Evolutionary conservation across 257 asterid species (phyloP).

Genomic region (Fraxinus pennsylvanica): DNA sequence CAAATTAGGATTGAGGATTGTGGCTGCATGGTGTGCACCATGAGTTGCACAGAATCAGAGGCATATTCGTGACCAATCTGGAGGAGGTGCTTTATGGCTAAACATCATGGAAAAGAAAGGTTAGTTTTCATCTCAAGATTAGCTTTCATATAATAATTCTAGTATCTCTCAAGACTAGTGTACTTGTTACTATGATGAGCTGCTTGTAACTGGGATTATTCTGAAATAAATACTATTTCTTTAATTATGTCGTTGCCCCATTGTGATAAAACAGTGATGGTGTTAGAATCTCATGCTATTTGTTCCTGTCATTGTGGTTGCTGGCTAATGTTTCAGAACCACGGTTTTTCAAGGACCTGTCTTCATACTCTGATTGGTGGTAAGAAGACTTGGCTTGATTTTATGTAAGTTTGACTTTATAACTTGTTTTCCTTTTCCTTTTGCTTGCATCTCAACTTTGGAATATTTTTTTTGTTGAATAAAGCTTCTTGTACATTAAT

Average conservation of each 20-base stretch:
- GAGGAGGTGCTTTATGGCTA: conserved; percentile 1
- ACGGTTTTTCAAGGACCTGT: conserved; percentile 37
- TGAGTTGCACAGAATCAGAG: conserved; percentile 28
- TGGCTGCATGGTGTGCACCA: conserved; percentile 18
- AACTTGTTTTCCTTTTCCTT: conserved; percentile 38
- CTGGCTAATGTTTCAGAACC: conserved; percentile 32
- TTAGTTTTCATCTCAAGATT: conserved; percentile 25
- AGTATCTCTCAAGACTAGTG: conserved; percentile 33
- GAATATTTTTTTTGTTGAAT: conserved; percentile 37
- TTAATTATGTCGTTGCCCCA: conserved; percentile 29
- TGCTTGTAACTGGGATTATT: conserved; percentile 38
- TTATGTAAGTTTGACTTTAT: conserved; percentile 38
- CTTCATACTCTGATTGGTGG: conserved; percentile 38
- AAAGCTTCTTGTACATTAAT: no score
- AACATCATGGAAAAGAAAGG: conserved; percentile 1
- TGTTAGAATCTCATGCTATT: conserved; percentile 49
- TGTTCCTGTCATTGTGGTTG: conserved; percentile 35
- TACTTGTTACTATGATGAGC: conserved; percentile 31
- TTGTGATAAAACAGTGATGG: conserved; percentile 39
- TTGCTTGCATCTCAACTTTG: conserved; percentile 50
- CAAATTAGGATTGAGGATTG: conserved; percentile 22
- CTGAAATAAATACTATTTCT: conserved; percentile 23
- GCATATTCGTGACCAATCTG: conserved; percentile 15
- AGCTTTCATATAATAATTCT: conserved; percentile 13
- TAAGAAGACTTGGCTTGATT: conserved; percentile 44